Evolutionary conservation across 192 early-diverging fungal genomes (phyloP).

Genomic region (Neocallimastix lanati): DNA sequence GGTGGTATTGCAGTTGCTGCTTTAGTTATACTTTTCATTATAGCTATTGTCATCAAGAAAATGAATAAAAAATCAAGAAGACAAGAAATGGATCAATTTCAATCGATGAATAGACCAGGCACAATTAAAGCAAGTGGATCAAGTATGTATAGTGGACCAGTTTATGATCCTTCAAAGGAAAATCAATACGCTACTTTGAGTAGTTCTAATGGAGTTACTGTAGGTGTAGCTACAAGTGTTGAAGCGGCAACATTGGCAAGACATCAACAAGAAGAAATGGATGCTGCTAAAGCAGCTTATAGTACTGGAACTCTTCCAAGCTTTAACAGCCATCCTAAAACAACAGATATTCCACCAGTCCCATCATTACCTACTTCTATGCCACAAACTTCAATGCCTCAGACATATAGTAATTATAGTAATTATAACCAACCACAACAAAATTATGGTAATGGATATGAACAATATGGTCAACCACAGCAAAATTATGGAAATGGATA

Average conservation of each 20-base stretch:
- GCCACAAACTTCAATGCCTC: not conserved
- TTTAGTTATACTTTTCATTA: not conserved
- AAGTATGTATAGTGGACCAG: not conserved
- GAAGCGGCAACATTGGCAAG: not conserved
- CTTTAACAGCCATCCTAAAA: not conserved
- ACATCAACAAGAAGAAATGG: not conserved
- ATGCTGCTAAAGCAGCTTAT: not conserved
- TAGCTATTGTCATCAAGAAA: not conserved
- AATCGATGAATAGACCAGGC: not conserved
- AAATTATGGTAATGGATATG: not conserved
- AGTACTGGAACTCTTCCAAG: not conserved
- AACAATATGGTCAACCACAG: not conserved
- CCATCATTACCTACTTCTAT: not conserved
- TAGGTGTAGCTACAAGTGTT: not conserved
- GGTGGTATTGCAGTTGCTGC: not conserved
- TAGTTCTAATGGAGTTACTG: too few relatives aligned
- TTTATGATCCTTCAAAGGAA: not conserved
- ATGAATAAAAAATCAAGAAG: not conserved
- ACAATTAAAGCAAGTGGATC: not conserved
- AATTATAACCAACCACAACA: too few relatives aligned
- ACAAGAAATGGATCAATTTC: too few relatives aligned
- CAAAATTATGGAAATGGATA: not conserved
- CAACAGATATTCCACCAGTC: not conserved
- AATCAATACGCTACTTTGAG: not conserved
- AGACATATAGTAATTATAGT: not conserved